Conservation (phyloP, 75 land plant species). For the Pinus taeda region DNA sequence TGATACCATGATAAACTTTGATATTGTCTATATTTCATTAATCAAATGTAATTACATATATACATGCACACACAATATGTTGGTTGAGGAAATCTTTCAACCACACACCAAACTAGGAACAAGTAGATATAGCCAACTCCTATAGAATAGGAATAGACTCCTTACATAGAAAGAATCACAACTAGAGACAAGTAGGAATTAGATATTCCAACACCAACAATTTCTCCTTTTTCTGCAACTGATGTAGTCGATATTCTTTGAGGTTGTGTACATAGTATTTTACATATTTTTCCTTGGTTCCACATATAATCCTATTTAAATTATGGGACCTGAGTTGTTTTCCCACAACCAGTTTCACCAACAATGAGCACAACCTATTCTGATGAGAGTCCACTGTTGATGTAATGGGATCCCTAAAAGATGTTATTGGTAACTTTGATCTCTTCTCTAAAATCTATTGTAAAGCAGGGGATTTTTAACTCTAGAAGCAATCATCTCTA, state of each 20-base stretch:
- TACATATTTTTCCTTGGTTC: constrained; percentile 73
- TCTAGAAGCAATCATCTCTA: constrained; percentile 40
- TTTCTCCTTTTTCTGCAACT: too few species aligned
- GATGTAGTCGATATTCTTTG: constrained; percentile 89
- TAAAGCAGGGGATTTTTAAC: constrained; percentile 41
- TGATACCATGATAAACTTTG: too few species aligned
- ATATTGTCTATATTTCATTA: too few species aligned
- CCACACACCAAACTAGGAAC: too few species aligned
- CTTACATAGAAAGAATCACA: too few species aligned
- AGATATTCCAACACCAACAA: too few species aligned
- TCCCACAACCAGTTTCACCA: constrained; percentile 99
- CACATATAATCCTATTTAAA: constrained; percentile 83
- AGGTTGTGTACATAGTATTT: constrained; percentile 93
- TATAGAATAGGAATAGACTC: too few species aligned
- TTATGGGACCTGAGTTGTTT: constrained; percentile 99
- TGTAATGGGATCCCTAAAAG: constrained; percentile 70
- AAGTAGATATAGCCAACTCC: too few species aligned
- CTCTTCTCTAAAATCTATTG: constrained; percentile 70
- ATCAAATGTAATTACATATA: too few species aligned
- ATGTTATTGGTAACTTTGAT: constrained; percentile 81
- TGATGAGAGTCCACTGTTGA: constrained; percentile 64
- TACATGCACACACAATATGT: too few species aligned
- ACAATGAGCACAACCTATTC: constrained; percentile 85
- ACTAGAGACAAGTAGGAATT: too few species aligned
- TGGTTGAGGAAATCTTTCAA: too few species aligned